These are phyloP conservation scores for Phalaenopsis hybrid DNA, from an alignment of 116 monocot genomes.

Conservation along the genomic window DNA sequence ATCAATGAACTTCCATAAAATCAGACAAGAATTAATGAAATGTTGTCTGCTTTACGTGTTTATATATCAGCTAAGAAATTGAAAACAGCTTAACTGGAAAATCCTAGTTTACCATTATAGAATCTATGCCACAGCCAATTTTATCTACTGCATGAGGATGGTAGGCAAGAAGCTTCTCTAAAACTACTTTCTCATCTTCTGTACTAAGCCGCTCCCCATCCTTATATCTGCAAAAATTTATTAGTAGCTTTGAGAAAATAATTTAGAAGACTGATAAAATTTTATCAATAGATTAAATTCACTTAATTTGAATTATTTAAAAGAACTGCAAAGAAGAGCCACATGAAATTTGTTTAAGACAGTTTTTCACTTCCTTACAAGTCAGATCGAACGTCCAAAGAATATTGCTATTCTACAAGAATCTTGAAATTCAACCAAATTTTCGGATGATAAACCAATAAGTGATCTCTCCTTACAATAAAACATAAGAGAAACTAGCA, in stretches of 20 bases:
- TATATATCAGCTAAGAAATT: neutral
- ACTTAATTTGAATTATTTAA: too few species aligned
- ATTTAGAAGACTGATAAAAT: neutral
- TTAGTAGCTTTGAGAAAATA: neutral
- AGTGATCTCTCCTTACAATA: too few species aligned
- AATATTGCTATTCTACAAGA: too few species aligned
- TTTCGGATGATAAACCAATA: too few species aligned
- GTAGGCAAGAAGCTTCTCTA: conserved; percentile 79
- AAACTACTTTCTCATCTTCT: conserved; percentile 66
- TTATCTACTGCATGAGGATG: conserved; percentile 88
- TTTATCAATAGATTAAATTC: neutral
- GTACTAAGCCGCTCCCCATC: conserved; percentile 57
- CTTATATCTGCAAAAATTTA: conserved; percentile 41
- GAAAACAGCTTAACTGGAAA: neutral
- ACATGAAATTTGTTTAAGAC: too few species aligned
- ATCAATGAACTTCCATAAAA: neutral
- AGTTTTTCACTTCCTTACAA: too few species aligned
- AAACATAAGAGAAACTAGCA: too few species aligned
- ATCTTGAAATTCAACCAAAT: too few species aligned
- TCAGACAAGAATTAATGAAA: neutral
- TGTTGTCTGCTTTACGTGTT: neutral
- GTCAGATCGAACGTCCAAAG: too few species aligned
- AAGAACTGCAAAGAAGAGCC: too few species aligned
- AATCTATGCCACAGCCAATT: conserved; percentile 82
- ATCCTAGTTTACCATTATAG: conserved; percentile 64